phyloP scores from a whole-genome alignment of 202 grass and related monocot species.

The Tripidium arundinaceum region DNA sequence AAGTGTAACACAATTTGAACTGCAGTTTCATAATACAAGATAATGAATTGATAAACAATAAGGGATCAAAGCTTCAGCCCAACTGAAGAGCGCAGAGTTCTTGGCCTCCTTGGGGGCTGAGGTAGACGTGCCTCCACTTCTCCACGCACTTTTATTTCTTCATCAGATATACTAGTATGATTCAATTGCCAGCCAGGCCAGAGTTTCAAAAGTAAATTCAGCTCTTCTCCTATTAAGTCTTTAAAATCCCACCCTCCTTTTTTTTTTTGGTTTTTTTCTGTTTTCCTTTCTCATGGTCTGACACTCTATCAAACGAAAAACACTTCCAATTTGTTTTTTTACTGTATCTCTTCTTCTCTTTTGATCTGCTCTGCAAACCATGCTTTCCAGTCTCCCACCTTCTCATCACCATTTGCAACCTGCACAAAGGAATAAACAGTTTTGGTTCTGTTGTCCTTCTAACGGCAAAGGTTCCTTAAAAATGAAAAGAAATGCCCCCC shows the following conservation, averaged over 20 bases:
- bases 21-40: slow-evolving; percentile 3
- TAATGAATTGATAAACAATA: background rate
- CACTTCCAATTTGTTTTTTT: background rate
- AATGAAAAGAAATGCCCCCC: background rate
- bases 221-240: background rate
- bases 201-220: background rate
- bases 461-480: background rate
- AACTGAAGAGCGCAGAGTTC: background rate
- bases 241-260: background rate
- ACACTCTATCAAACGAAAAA: background rate
- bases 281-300: slow-evolving; percentile 1
- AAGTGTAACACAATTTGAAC: background rate
- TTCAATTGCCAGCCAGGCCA: background rate
- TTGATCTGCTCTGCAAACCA: slow-evolving; percentile 56
- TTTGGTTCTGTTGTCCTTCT: background rate
- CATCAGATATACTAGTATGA: slow-evolving; percentile 1
- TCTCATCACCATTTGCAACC: slow-evolving; percentile 59
- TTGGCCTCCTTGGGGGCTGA: background rate
- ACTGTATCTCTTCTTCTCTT: slow-evolving; percentile 27
- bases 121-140: background rate
- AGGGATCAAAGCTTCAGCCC: background rate
- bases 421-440: slow-evolving; percentile 10
- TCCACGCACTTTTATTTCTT: background rate
- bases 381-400: slow-evolving; percentile 59
- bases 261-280: background rate